Evolutionary conservation across 768 basidiomycete genomes (phyloP).

Genomic region (Xerocomus potaroensis): DNA sequence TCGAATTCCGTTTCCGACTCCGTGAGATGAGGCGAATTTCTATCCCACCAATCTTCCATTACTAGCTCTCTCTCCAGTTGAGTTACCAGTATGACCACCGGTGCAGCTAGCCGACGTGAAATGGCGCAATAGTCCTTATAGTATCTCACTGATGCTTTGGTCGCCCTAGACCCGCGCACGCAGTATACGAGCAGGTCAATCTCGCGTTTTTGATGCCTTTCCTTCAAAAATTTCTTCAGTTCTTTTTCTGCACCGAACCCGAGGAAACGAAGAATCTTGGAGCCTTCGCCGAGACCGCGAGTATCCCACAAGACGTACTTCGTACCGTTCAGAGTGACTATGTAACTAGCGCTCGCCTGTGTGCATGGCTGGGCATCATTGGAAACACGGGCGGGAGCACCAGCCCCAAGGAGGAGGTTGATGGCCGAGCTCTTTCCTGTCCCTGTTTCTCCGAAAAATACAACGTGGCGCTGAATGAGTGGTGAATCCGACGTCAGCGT

Average conservation of each 20-base stretch:
- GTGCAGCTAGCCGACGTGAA: slow-evolving; percentile 35
- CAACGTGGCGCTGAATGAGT: slow-evolving; percentile 8
- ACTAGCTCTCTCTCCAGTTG: slow-evolving; percentile 27
- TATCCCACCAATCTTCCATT: slow-evolving; percentile 32
- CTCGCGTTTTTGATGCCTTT: slow-evolving; percentile 21
- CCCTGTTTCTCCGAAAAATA: slow-evolving; percentile 25
- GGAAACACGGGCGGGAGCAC: slow-evolving; percentile 4
- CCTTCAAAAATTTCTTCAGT: slow-evolving; percentile 18
- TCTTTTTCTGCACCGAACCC: slow-evolving; percentile 14
- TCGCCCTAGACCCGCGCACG: slow-evolving; percentile 34
- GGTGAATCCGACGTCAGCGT: not conserved
- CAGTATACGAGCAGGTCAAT: slow-evolving; percentile 39
- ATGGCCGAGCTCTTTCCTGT: slow-evolving; percentile 27
- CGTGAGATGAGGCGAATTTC: slow-evolving; percentile 26
- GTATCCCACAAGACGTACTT: slow-evolving; percentile 33
- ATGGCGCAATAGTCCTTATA: slow-evolving; percentile 33
- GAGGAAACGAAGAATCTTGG: slow-evolving; percentile 11
- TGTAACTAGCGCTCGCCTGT: not conserved
- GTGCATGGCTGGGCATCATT: slow-evolving; percentile 18
- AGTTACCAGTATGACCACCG: slow-evolving; percentile 35
- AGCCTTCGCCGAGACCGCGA: slow-evolving; percentile 33
- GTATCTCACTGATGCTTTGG: slow-evolving; percentile 23
- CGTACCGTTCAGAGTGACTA: not conserved
- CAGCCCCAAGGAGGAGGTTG: slow-evolving; percentile 19
- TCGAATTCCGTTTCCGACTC: slow-evolving; percentile 29